These are phyloP conservation scores for Diospyros lotus DNA, from an alignment of 148 eudicot species.

Conservation along the genomic window DNA sequence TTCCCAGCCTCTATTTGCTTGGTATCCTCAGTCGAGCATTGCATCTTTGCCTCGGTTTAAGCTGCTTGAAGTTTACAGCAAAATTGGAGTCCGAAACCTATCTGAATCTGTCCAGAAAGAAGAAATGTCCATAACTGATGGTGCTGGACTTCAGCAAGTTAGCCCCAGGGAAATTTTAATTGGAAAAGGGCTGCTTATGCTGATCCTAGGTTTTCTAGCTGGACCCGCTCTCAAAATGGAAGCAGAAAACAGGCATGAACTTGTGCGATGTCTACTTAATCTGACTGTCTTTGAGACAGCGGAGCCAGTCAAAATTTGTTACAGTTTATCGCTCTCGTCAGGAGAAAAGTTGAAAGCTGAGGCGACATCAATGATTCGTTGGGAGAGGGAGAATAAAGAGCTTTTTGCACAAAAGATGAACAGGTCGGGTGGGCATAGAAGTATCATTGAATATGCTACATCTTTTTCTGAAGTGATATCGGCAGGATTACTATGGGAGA, in stretches of 20 bases:
- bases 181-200: constrained; percentile 41
- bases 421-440: constrained; percentile 22
- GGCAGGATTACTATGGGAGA: constrained; percentile 54
- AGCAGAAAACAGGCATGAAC: constrained; percentile 34
- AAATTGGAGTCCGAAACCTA: constrained; percentile 47
- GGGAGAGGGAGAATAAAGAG: constrained; percentile 41
- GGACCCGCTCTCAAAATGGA: constrained; percentile 32
- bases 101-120: constrained; percentile 38
- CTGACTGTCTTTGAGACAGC: constrained; percentile 30
- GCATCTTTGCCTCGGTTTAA: constrained; percentile 24
- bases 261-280: constrained; percentile 28
- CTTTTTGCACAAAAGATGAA: constrained; percentile 38
- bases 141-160: constrained; percentile 16
- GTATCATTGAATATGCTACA: constrained; percentile 42
- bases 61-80: constrained; percentile 44
- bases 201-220: constrained; percentile 50
- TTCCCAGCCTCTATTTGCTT: constrained; percentile 39
- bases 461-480: constrained; percentile 46
- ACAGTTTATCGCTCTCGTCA: constrained; percentile 34
- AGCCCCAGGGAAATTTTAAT: constrained; percentile 28
- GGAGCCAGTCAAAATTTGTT: constrained; percentile 28
- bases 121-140: constrained; percentile 13
- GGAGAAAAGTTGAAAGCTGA: constrained; percentile 35
- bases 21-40: constrained; percentile 44
- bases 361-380: constrained; percentile 36